Conservation (phyloP, 2,329 filamentous ascomycete genomes). For the Colletotrichum higginsianum region DNA sequence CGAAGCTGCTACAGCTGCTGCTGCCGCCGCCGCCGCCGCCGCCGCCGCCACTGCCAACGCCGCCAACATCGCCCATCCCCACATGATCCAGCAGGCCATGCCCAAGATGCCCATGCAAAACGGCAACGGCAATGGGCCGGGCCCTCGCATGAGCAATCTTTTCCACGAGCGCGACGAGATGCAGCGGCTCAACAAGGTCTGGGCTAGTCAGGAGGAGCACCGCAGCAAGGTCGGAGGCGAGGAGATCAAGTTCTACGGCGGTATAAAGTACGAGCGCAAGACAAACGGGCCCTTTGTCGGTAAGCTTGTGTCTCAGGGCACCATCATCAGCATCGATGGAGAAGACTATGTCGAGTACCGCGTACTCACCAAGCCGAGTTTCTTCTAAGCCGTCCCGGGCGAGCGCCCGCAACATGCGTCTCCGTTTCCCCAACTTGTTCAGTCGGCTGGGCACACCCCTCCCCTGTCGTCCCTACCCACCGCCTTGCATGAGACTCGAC, state of each 20-base stretch:
- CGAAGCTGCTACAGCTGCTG: slow-evolving; percentile 53
- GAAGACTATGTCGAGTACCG: slow-evolving; percentile 79
- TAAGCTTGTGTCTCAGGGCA: slow-evolving; percentile 74
- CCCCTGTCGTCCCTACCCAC: not conserved
- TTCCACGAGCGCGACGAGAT: slow-evolving; percentile 66
- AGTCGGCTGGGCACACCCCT: not conserved
- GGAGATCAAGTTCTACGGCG: slow-evolving; percentile 71
- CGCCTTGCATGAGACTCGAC: not conserved
- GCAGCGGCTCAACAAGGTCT: slow-evolving; percentile 68
- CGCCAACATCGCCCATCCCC: slow-evolving; percentile 11
- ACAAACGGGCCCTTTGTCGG: slow-evolving; percentile 72
- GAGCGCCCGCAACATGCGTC: not conserved
- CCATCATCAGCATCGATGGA: slow-evolving; percentile 75
- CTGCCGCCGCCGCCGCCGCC: slow-evolving; percentile 51
- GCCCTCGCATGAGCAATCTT: slow-evolving; percentile 31
- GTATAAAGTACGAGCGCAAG: slow-evolving; percentile 75
- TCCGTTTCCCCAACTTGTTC: not conserved
- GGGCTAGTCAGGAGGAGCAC: slow-evolving; percentile 67
- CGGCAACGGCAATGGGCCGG: slow-evolving; percentile 8
- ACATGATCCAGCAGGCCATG: slow-evolving; percentile 21
- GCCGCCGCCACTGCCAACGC: slow-evolving; percentile 47
- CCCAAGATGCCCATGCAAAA: slow-evolving; percentile 33
- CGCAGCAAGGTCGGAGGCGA: slow-evolving; percentile 60
- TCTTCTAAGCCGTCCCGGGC: slow-evolving; percentile 61
- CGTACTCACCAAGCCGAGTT: slow-evolving; percentile 74